Evolutionary conservation across 306 rosid species (phyloP).

Genomic region (Prosopis cineraria): DNA sequence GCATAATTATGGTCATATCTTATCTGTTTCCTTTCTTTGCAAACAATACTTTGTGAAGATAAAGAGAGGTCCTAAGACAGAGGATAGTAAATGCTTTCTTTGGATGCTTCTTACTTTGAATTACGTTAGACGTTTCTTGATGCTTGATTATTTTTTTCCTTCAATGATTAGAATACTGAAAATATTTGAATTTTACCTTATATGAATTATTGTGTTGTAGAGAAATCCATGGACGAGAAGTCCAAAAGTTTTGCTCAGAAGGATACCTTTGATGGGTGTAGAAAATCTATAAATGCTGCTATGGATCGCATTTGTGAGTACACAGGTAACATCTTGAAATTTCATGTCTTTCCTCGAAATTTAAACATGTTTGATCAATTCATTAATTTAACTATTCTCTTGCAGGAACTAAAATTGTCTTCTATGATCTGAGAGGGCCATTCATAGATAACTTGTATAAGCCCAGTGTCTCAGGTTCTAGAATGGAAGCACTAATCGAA

Average conservation of each 20-base stretch:
- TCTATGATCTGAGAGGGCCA: conserved; percentile 90
- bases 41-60: background rate
- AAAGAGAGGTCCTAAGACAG: background rate
- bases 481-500: conserved; percentile 82
- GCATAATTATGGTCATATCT: conserved; percentile 13
- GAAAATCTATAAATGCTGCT: conserved; percentile 83
- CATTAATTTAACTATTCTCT: conserved; percentile 30
- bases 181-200: conserved; percentile 15
- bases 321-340: conserved; percentile 60
- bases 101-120: background rate
- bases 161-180: conserved; percentile 19
- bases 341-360: conserved; percentile 24
- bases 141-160: background rate
- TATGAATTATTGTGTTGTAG: conserved; percentile 42
- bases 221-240: conserved; percentile 67
- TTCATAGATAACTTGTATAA: conserved; percentile 85
- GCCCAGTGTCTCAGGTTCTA: conserved; percentile 71
- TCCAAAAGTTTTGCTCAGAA: conserved; percentile 64
- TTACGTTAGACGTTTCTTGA: background rate
- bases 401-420: conserved; percentile 96
- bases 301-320: conserved; percentile 87
- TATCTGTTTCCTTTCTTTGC: conserved; percentile 18
- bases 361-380: conserved; percentile 28
- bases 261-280: conserved; percentile 89
- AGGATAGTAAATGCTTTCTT: conserved; percentile 8